Base-by-base conservation (phyloP, 2,329 filamentous ascomycete species). In the Onygenales sp. region DNA sequence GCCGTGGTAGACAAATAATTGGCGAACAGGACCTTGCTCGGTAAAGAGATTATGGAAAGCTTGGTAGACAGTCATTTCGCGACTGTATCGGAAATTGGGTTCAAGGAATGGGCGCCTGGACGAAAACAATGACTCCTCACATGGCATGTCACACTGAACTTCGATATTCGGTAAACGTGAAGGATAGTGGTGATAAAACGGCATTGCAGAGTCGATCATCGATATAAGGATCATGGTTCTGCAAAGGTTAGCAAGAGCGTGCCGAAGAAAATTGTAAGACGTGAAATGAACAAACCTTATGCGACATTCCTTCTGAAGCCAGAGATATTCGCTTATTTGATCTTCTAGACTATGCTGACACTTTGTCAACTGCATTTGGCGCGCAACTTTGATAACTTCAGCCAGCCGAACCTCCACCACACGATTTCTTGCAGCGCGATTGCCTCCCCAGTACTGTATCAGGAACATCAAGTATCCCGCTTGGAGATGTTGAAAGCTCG, bases 131-230 rank as follows among this genome's bases (percentile, higher is more conserved):
- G 63, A 55, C 51, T 75, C 69, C 51, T 70, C 64, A 51, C 69
- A 73, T 2, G 72, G 71, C n/a, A 75, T 62, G 27, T 75, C 72
- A 52, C 67, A 72, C 51, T 72, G 66, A 56, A 75, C 63, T 57
- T 75, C 73, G 9, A 63, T 64, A 21, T 68, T 61, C 0, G 64
- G 64, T 9, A 75, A 55, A 5, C 72, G 71, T 43, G 68, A 72
- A 0, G 73, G 73, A 51, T 70, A 74, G 46, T 75, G 75, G 39
- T 71, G 68, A 54, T 69, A 75, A 55, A 75, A 75, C 2, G 64
- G 67, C 53, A 75, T 72, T 9, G 73, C 72, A 49, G 67, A 72
- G 57, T 75, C 73, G 8, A 75, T 60, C 3, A 72, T 62, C 0
- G 66, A 66, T n/a, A 75, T 66, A 3, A 69, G 63, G 42, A 61